Percentiles rank a stretch among this genome's conserved stretches.
Evolutionary conservation across 2,329 filamentous ascomycete species (phyloP).

Genomic region (Emericellopsis atlantica): DNA sequence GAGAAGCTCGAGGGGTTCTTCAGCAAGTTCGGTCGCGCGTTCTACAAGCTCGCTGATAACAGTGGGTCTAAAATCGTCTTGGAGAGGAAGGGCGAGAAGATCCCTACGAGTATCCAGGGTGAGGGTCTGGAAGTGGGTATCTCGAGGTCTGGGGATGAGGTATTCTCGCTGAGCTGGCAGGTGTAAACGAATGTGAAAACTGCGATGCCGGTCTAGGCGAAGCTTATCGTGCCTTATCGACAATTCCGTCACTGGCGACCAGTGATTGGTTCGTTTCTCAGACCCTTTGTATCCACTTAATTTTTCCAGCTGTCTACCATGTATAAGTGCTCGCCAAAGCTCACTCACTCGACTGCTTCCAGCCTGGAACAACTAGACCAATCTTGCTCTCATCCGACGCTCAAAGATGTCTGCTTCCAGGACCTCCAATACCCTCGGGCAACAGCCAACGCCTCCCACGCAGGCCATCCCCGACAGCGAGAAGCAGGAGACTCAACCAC

Average conservation of each 20-base stretch:
- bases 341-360: background rate
- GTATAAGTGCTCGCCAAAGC: background rate
- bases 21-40: conserved; percentile 35
- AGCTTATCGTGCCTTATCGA: background rate
- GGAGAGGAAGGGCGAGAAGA: conserved; percentile 26
- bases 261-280: background rate
- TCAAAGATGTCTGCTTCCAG: background rate
- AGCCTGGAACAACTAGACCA: background rate
- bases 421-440: background rate
- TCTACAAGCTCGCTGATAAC: conserved; percentile 31
- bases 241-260: background rate
- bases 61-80: conserved; percentile 17
- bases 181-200: no score
- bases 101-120: conserved; percentile 23
- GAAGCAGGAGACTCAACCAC: background rate
- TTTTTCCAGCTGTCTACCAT: background rate
- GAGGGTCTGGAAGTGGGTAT: conserved; percentile 29
- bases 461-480: background rate
- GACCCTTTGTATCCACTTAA: background rate
- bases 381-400: no score
- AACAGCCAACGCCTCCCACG: background rate
- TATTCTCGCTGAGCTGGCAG: conserved; percentile 28
- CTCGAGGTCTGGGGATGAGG: conserved; percentile 24
- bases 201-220: no score
- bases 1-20: conserved; percentile 43